Base-by-base conservation (phyloP, 2,329 filamentous ascomycete species). In the Sordariomycetes sp. region DNA sequence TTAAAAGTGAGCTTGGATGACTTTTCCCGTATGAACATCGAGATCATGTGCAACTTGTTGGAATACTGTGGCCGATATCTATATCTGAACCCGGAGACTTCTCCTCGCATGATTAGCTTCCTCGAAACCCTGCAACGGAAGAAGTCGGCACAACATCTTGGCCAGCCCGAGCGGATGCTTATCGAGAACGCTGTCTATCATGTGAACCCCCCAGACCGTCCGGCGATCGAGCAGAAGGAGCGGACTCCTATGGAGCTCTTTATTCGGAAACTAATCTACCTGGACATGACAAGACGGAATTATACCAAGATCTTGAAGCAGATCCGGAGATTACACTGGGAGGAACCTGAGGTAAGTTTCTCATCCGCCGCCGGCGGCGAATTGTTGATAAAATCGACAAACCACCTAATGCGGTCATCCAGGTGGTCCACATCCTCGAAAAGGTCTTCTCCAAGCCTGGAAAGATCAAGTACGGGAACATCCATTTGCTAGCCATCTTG, bases 171-270 rank as follows among this genome's bases (percentile, higher is more conserved):
- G 71, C 87, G 91, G 45, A 97, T 99, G 91, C 82, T 97, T 34
- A 94, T 99, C 59, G 94, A 99, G 69, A 99, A 99, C 67, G 94
- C 94, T 3, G 84, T 96, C 59, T 99, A 99, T 71, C 97, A 96
- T 64, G 94, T 99, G 58, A 94, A 97, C 65, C 94, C 94, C 15
- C 95, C 94, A 0, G 87, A 95, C 67, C 84, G 94, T 60, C 88
- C 91, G 35, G 91, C 94, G 0, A 96, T 99, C 57, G 87, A 95
- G 69, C 92, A 97, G 67, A 99, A 97, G 69, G 94, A 99, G 70
- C 82, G 94, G 53, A 95, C 90, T 0, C 91, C 94, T 0, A 87
- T 94, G 67, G 92, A 99, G 63, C 78, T 95, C 28, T 99, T 95
- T 67, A 84, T 99, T 59, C 87, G 91, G 53, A 95, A 96, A 71